Evolutionary conservation across 305 asterid genomes (phyloP).

Genomic region (Solanum chacoense): DNA sequence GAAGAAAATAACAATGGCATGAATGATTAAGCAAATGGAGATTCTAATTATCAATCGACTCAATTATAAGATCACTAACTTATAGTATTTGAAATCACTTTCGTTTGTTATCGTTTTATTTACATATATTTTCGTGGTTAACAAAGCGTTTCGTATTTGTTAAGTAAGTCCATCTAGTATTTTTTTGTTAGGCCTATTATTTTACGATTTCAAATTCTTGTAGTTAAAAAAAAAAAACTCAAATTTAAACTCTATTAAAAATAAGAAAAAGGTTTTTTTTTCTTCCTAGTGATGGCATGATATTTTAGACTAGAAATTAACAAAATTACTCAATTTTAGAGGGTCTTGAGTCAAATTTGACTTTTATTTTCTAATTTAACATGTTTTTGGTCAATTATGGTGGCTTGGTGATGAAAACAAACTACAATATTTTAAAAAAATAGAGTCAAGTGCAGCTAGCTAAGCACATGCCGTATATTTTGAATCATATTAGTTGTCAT

Average conservation of each 20-base stretch:
- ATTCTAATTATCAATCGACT: too few species aligned
- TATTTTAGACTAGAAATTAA: background rate
- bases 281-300: background rate
- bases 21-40: background rate
- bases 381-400: background rate
- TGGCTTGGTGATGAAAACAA: background rate
- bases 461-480: background rate
- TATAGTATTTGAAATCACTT: background rate
- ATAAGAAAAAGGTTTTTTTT: background rate
- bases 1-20: too few species aligned
- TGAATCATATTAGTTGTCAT: background rate
- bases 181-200: too few species aligned
- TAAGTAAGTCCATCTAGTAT: too few species aligned
- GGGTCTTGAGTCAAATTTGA: background rate
- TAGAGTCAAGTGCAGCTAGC: background rate
- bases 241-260: background rate
- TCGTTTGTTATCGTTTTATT: too few species aligned
- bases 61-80: background rate
- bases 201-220: too few species aligned
- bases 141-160: background rate
- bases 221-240: background rate
- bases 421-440: background rate
- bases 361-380: background rate
- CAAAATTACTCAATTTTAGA: background rate
- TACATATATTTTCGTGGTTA: too few species aligned